Base-by-base conservation (phyloP, 768 basidiomycete species). In the Melanogaster broomeanus region DNA sequence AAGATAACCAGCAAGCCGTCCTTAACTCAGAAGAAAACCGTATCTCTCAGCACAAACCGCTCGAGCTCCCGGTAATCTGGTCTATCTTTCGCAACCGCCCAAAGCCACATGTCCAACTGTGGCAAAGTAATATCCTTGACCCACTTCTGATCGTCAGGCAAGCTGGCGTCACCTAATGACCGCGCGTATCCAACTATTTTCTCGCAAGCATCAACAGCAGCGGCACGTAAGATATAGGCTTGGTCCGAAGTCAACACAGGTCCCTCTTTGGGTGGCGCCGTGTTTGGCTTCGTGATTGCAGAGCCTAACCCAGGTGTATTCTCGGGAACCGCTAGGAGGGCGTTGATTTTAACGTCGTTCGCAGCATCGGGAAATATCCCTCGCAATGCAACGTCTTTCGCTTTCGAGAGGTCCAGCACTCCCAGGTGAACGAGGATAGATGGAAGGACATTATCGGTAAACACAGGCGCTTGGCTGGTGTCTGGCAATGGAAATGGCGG, bases 391-490 rank as follows among this genome's bases (percentile, higher is more conserved):
- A 75, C 64, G 21, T 80, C 71, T 25, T 67, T 61, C 19, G 68
- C 56, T 16, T 62, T 62, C 4, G 86, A 81, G 39, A 90, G 68
- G 61, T 90, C 82, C 58, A 95, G 74, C 41, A 93, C 79, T 39
- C 85, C 86, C 16, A 92, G 72, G 65, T 90, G 85, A 40, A 92
- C 68, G 45, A 92, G 81, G 47, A 93, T 74, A n/a, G 91, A 90
- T 2, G 90, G 89, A 13, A 92, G 66, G 48, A 93, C 87, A 61
- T 93, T 90, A 71, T 93, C 92, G 4, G 87, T 73, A 61, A 90
- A 92, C 37, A 87, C 73, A 9, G 90, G 89, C 40, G 84, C 68
- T 48, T 73, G 70, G 22, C 68, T 67, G 3, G 84, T 87, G 44
- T 76, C 73, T 39, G 86, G 88, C 15, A 89, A 67, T 24, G 83